Evolutionary conservation across 2,329 filamentous ascomycete genomes (phyloP), one percentile per base, ranked within the genome.

Genomic region (Trichophyton benhamiae): DNA sequence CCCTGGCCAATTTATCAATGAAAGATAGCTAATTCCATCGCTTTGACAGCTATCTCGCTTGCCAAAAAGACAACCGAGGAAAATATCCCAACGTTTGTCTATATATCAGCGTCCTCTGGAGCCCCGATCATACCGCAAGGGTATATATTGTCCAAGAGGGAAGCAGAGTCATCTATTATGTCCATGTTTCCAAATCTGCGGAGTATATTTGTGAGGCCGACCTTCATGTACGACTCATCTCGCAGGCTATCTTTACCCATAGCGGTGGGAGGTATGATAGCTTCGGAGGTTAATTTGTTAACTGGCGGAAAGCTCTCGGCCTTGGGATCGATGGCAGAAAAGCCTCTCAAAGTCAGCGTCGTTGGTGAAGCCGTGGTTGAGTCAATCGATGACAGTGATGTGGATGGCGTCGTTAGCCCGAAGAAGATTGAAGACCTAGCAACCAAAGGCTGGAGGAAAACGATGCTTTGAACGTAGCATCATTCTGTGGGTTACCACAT

Each of bases 341-440:
- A 96, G 78, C 92, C 94, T 3, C 74, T 96, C 55, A 89, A 91
- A 77, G 92, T 87, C 1, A 91, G 96, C 72, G 74, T 86, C 5
- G 92, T 97, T 1, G 91, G 89, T 0, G 87, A 95, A 72, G 91
- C 92, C 0, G 86, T 95, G 0, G 87, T 97, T 0, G 91, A 97
- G 76, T 90, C 89, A 20, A 79, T 97, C 63, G 83, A 83, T 58
- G 88, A 96, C 67, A 84, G 87, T 46, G 75, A 76, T 0, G 82
- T 89, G 0, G 85, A 81, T 62, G 94, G 94, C 0, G 84, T 86
- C 0, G 81, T 97, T 0, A 90, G 92, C 70, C 83, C 88, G 2
- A 80, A 84, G 59, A 81, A 89, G 72, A 92, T 99, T 66, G 89
- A 96, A 72, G 82, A 84, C 66, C 75, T 97, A 67, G 91, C 89